Evolutionary conservation across 306 rosid genomes (phyloP), one percentile per base, ranked within the genome.

Genomic region (Quercus parvula): DNA sequence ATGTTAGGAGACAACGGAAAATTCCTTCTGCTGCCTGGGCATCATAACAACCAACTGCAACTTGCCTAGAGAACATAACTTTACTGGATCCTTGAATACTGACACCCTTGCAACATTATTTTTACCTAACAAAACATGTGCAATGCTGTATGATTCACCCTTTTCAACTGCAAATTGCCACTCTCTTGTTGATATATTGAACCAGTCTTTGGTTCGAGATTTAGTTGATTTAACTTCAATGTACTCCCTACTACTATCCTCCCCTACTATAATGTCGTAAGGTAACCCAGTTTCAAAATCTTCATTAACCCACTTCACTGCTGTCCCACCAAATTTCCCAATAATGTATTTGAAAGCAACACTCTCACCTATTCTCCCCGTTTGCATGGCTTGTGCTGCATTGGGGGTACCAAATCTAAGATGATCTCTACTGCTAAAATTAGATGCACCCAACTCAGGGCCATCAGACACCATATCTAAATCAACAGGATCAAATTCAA

Each of bases 201-300:
- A 92, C 99, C 99, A 95, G 84, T 95, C 97, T 77, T 95, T 93
- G 73, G 73, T 88, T 25, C 79, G 83, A 67, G 92, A 90, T 76
- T 84, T 84, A n/a, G 97, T 92, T 74, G 99, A 81, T 79, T 94
- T 94, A 58, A 94, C 99, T 90, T 94, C 99, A 56, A 94, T 80
- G 81, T 74, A 92, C 84, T 91, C 92, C 75, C 0, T 28, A 24
- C 55, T 69, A 78, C 62, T 78, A 77, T 79, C 88, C 38, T 81
- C 87, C 70, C 81, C 88, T 12, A 87, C 61, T 30, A 90, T 79
- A 44, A 94, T 46, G 83, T 92, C 99, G 51, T 86, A 94, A 19
- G 97, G 99, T 55, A 87, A 82, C 56, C 99, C 97, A 0, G 97
- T 85, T 78, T 92, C 99, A 17, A 68, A 58, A n/a, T 71, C 73